These are phyloP conservation scores for Candida saitoana DNA, from an alignment of 805 yeast species.

Conservation along the genomic window DNA sequence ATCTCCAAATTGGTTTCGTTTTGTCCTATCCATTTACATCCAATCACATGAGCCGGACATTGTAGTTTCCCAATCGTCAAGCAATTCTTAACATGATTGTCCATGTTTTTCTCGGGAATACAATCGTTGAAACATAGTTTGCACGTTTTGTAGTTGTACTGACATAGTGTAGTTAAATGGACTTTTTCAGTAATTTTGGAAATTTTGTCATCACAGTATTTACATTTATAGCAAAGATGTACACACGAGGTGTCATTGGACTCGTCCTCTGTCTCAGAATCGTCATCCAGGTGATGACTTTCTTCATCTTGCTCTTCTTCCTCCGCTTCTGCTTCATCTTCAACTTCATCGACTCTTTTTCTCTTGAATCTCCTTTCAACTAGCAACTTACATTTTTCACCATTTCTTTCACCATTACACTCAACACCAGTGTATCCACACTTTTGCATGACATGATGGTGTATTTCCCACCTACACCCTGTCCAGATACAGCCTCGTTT, in stretches of 20 bases:
- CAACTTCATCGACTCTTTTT: conserved; percentile 6
- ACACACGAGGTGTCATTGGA: conserved; percentile 27
- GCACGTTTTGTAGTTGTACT: conserved; percentile 38
- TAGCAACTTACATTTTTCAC: conserved; percentile 8
- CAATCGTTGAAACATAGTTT: conserved; percentile 38
- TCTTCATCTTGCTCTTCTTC: conserved; percentile 7
- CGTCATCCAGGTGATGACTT: neutral
- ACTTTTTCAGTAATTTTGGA: conserved; percentile 22
- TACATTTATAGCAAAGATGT: conserved; percentile 35
- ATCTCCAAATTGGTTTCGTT: conserved; percentile 34
- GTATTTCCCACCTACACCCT: conserved; percentile 58
- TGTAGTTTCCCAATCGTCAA: conserved; percentile 31
- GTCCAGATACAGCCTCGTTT: conserved; percentile 53
- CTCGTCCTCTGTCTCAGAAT: conserved; percentile 3
- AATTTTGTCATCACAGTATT: conserved; percentile 29
- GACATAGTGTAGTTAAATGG: conserved; percentile 40
- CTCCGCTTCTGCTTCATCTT: conserved; percentile 11
- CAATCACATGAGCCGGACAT: conserved; percentile 47
- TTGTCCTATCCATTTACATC: conserved; percentile 47
- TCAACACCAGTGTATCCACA: conserved; percentile 35
- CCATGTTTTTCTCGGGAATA: conserved; percentile 35
- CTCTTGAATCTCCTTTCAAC: conserved; percentile 15
- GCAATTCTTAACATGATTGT: conserved; percentile 42
- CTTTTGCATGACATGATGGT: conserved; percentile 40
- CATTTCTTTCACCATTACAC: conserved; percentile 23